A percentile compares a stretch with the other conserved stretches of the same genome.
Evolutionary conservation across 805 yeast species (phyloP).

Genomic region (Candida wancherniae): DNA sequence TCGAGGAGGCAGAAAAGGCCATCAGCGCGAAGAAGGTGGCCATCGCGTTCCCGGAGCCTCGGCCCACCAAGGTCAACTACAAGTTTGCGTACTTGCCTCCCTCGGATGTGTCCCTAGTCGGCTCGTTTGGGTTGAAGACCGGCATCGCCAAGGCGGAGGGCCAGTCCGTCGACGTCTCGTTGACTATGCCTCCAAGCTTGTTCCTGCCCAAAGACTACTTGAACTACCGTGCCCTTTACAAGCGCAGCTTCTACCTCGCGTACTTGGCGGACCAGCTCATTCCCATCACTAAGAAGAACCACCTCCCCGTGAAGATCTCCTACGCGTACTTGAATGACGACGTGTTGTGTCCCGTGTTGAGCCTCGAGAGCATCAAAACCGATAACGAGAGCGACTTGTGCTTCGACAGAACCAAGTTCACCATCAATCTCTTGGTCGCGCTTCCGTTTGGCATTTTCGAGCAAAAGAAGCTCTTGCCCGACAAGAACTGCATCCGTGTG

Average conservation of each 20-base stretch:
- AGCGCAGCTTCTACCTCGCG: conserved; percentile 83
- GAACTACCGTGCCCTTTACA: conserved; percentile 85
- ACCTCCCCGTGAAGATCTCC: conserved; percentile 54
- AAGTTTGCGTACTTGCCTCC: conserved; percentile 69
- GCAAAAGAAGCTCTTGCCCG: conserved; percentile 68
- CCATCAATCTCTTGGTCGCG: conserved; percentile 69
- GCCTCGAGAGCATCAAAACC: conserved; percentile 51
- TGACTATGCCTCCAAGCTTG: conserved; percentile 72
- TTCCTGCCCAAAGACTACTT: conserved; percentile 86
- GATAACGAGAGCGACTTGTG: conserved; percentile 46
- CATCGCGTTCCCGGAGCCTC: conserved; percentile 89
- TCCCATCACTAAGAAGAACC: conserved; percentile 46
- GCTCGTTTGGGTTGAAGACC: conserved; percentile 85
- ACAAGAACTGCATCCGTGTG: conserved; percentile 76
- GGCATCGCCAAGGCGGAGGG: conserved; percentile 63
- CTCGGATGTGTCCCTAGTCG: conserved; percentile 70
- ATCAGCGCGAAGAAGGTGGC: conserved; percentile 50
- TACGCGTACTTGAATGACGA: conserved; percentile 76
- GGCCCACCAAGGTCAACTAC: conserved; percentile 69
- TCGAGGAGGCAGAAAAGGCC: conserved; percentile 55
- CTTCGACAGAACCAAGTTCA: conserved; percentile 62
- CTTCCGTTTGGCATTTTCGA: conserved; percentile 71
- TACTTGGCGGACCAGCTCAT: conserved; percentile 65
- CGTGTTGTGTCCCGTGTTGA: conserved; percentile 67
- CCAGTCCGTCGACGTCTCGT: conserved; percentile 68